Conservation (phyloP, 768 basidiomycete species). For the Boletus speciosus region DNA sequence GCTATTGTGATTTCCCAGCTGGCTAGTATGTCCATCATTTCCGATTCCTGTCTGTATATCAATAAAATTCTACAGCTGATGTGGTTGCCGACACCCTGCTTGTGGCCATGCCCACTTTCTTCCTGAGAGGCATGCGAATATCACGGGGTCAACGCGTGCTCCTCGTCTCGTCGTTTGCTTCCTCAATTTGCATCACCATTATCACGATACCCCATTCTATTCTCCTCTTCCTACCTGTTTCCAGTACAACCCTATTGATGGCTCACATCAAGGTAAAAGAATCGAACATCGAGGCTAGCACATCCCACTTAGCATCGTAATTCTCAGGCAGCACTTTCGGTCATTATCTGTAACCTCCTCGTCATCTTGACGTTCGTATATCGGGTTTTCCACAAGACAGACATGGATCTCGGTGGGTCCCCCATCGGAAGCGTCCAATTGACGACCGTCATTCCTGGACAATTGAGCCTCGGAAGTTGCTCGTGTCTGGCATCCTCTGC, state of each 20-base stretch:
- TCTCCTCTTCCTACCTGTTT: slow-evolving; percentile 6
- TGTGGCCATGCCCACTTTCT: slow-evolving; percentile 10
- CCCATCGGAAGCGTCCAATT: slow-evolving; percentile 7
- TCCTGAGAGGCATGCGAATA: slow-evolving; percentile 16
- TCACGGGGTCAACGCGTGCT: slow-evolving; percentile 11
- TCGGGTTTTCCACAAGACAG: slow-evolving; percentile 6
- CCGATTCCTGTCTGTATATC: neutral
- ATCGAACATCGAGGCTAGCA: neutral
- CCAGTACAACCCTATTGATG: slow-evolving; percentile 3
- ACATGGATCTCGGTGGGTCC: neutral
- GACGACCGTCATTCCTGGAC: slow-evolving; percentile 10
- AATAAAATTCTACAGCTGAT: slow-evolving; percentile 15
- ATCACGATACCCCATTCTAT: slow-evolving; percentile 11
- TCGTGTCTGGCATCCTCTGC: neutral
- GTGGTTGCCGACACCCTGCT: slow-evolving; percentile 15
- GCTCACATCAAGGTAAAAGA: slow-evolving; percentile 19
- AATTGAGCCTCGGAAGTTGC: neutral
- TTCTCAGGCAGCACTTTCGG: slow-evolving; percentile 18
- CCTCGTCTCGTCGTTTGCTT: slow-evolving; percentile 19
- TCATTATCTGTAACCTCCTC: slow-evolving; percentile 22
- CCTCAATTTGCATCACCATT: slow-evolving; percentile 20
- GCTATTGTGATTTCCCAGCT: slow-evolving; percentile 11
- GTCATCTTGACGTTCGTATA: slow-evolving; percentile 17
- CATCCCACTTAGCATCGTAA: neutral
- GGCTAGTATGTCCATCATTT: slow-evolving; percentile 7